These are phyloP conservation scores for Rhododendron henanense DNA, from an alignment of 148 eudicot species.

Conservation along the genomic window DNA sequence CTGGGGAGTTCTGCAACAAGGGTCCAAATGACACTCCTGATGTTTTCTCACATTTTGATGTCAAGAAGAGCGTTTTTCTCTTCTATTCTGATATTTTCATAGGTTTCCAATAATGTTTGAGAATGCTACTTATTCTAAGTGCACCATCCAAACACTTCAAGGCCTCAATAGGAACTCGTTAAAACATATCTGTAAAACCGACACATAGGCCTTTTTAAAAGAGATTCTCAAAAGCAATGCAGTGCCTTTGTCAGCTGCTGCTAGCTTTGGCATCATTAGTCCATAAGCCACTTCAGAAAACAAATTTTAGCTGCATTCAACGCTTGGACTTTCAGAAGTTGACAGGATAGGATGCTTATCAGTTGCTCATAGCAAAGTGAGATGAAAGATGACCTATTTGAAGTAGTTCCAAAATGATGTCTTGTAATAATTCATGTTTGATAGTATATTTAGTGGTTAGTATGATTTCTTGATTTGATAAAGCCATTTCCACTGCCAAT, in stretches of 20 bases:
- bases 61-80: neutral
- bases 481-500: neutral
- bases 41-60: neutral
- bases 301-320: neutral
- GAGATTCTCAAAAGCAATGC: neutral
- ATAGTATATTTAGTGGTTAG: neutral
- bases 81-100: too few relatives aligned
- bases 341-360: neutral
- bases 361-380: neutral
- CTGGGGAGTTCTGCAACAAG: neutral
- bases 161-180: neutral
- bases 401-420: too few relatives aligned
- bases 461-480: neutral
- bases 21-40: neutral
- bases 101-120: neutral
- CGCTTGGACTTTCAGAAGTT: neutral
- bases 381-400: neutral
- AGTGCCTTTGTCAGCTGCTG: conserved; percentile 1
- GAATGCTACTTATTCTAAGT: neutral
- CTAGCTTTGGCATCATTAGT: neutral
- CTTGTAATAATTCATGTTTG: neutral
- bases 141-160: neutral
- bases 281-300: neutral
- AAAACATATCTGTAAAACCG: neutral
- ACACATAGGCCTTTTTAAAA: neutral